Evolutionary conservation across 345 rosid species (phyloP).

Genomic region (Eucalyptus brandiana): DNA sequence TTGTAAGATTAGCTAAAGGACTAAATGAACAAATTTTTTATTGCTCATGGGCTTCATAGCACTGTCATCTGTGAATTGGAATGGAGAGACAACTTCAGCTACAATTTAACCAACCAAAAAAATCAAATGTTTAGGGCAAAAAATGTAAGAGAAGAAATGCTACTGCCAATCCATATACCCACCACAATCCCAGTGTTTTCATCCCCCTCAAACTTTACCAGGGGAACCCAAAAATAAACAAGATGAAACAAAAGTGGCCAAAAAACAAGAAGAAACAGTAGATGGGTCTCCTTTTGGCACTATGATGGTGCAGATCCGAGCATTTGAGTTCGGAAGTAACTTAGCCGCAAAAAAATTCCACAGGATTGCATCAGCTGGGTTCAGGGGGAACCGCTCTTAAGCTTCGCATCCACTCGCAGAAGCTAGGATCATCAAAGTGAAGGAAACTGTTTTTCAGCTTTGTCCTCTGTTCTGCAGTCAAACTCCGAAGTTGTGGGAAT

Average conservation of each 20-base stretch:
- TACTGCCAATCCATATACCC: not conserved
- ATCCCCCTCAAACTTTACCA: not conserved
- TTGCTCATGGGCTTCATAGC: not conserved
- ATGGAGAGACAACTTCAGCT: not conserved
- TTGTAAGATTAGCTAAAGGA: not conserved
- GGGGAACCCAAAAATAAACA: not conserved
- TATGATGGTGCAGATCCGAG: not conserved
- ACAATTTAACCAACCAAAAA: not conserved
- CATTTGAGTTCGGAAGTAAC: not conserved
- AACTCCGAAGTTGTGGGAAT: slow-evolving; percentile 66
- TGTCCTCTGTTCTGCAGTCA: slow-evolving; percentile 51
- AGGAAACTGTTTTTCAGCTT: slow-evolving; percentile 79
- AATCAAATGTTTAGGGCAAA: not conserved
- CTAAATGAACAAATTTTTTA: not conserved
- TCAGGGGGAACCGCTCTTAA: slow-evolving; percentile 75
- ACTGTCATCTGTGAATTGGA: not conserved
- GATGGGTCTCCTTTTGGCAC: not conserved
- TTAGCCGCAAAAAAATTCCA: not conserved
- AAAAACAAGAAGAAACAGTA: not conserved
- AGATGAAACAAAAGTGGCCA: not conserved
- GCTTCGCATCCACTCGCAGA: slow-evolving; percentile 86
- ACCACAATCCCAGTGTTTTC: not conserved
- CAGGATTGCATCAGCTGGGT: slow-evolving; percentile 20
- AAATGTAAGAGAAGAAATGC: not conserved
- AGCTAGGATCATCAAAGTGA: slow-evolving; percentile 86